phyloP scores from a whole-genome alignment of 495 filamentous ascomycete genomes.

The Hapsidospora chrysogenum region DNA sequence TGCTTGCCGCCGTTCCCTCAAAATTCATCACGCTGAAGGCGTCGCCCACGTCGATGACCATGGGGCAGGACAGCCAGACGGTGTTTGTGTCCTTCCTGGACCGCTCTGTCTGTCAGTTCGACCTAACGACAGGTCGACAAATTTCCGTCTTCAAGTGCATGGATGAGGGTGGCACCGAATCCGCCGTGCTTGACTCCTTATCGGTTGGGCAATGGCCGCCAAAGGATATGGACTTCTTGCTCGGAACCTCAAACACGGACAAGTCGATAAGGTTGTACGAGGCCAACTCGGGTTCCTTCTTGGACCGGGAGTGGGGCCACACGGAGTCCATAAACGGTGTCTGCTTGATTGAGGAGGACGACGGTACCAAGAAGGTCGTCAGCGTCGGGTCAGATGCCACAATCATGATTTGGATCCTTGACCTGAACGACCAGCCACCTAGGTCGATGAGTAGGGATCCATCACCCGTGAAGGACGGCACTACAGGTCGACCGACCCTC shows the following conservation, averaged over 20 bases:
- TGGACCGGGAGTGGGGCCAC: conserved; percentile 85
- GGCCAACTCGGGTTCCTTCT: conserved; percentile 50
- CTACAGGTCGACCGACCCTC: conserved; percentile 46
- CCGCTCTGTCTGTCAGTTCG: conserved; percentile 60
- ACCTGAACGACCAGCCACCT: conserved; percentile 18
- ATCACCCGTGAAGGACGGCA: conserved; percentile 35
- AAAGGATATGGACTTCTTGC: conserved; percentile 35
- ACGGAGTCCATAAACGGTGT: conserved; percentile 80
- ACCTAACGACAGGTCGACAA: conserved; percentile 53
- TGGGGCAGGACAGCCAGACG: conserved; percentile 44
- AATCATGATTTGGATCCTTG: conserved; percentile 70
- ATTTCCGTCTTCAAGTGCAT: conserved; percentile 61
- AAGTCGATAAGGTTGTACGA: conserved; percentile 90
- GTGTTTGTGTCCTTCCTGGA: conserved; percentile 66
- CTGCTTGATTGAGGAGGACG: conserved; percentile 45
- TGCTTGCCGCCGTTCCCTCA: conserved; percentile 57
- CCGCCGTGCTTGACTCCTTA: conserved; percentile 67
- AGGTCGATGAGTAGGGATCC: conserved; percentile 20
- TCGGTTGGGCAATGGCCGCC: conserved; percentile 31
- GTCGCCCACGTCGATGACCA: conserved; percentile 68
- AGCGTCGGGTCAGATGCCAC: conserved; percentile 72
- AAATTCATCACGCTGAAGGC: conserved; percentile 67
- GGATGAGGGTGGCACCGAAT: conserved; percentile 61
- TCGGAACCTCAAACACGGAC: conserved; percentile 80
- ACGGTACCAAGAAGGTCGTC: conserved; percentile 38